Evolutionary conservation across 768 basidiomycete genomes (phyloP).

Genomic region (Coprinopsis sp.): DNA sequence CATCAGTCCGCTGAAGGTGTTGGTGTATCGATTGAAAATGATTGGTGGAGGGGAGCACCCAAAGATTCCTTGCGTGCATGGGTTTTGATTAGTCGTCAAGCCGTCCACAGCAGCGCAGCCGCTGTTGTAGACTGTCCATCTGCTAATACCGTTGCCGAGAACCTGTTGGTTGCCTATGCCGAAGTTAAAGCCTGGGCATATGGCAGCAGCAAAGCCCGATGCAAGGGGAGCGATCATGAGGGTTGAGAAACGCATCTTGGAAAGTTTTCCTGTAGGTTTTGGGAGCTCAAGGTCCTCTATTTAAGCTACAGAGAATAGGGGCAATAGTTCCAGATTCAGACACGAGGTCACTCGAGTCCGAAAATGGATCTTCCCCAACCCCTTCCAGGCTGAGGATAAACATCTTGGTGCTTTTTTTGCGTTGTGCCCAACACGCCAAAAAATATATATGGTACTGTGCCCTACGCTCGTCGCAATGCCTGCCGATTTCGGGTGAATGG

Average conservation of each 20-base stretch:
- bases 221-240: too few species aligned
- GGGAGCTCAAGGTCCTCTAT: conserved; percentile 2
- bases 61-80: conserved; percentile 26
- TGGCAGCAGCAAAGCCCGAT: conserved; percentile 10
- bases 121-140: conserved; percentile 22
- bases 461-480: too few species aligned
- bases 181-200: conserved; percentile 28
- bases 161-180: conserved; percentile 22
- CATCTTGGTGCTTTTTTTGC: too few species aligned
- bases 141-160: conserved; percentile 16
- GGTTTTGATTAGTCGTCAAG: conserved; percentile 24
- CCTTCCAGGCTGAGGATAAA: too few species aligned
- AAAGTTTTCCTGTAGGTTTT: neutral
- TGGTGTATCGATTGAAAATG: conserved; percentile 23
- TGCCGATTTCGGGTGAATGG: too few species aligned
- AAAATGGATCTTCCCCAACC: too few species aligned
- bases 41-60: conserved; percentile 25
- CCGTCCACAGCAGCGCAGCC: conserved; percentile 24
- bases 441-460: too few species aligned
- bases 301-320: too few species aligned
- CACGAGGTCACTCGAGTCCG: too few species aligned
- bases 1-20: conserved; percentile 18
- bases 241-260: too few species aligned
- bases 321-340: too few species aligned
- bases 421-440: too few species aligned